Conservation (phyloP, 495 filamentous ascomycete genomes). For the Podospora australis region DNA sequence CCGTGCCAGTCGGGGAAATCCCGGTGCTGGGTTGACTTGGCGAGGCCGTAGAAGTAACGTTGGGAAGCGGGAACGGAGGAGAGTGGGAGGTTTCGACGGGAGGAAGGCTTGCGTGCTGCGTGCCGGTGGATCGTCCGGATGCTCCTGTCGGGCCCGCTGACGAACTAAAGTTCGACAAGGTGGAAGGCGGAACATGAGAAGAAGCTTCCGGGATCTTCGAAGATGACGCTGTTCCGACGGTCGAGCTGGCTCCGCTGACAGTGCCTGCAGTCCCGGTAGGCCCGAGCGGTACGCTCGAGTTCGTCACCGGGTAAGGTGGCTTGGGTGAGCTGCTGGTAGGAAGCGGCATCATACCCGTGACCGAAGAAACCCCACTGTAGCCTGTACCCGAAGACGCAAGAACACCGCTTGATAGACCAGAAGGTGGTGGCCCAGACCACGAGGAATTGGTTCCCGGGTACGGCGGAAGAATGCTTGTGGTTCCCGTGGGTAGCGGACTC, state of each 20-base stretch:
- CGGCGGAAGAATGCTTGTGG: background rate
- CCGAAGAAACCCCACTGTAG: background rate
- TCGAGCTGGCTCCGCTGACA: background rate
- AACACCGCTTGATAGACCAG: background rate
- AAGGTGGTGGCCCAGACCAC: background rate
- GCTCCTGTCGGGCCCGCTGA: constrained; percentile 3
- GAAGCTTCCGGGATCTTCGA: background rate
- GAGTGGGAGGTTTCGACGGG: background rate
- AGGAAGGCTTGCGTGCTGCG: background rate
- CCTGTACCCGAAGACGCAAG: background rate
- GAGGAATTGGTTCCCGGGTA: background rate
- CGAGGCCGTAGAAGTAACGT: constrained; percentile 7
- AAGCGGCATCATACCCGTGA: no score
- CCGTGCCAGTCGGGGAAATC: background rate
- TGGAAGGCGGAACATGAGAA: background rate
- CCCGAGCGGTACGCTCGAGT: background rate
- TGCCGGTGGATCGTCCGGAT: background rate
- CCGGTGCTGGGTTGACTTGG: background rate
- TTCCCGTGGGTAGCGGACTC: background rate
- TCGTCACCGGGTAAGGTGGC: background rate
- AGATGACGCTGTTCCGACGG: background rate
- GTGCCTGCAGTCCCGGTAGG: background rate
- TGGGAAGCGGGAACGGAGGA: constrained; percentile 9
- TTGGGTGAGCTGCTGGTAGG: no score
- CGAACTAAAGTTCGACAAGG: background rate